Evolutionary conservation across 2,329 filamentous ascomycete genomes (phyloP).

Genomic region (Paraphaeosphaeria sporulosa): DNA sequence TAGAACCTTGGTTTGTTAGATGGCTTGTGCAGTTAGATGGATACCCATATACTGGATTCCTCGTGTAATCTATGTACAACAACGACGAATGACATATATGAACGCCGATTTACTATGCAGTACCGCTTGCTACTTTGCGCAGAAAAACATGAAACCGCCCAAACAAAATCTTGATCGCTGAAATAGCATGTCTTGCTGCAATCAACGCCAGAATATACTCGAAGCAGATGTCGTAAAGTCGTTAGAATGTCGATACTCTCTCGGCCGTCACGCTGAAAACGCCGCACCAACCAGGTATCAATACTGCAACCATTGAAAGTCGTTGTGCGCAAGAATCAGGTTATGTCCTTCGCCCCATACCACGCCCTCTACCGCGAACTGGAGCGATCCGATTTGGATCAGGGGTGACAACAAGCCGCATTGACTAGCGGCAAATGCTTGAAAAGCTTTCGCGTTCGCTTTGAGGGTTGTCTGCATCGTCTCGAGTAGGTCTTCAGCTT

Average conservation of each 20-base stretch:
- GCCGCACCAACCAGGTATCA: constrained; percentile 13
- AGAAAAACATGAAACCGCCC: background rate
- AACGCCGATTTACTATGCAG: background rate
- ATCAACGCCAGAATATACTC: background rate
- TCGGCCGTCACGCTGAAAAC: background rate
- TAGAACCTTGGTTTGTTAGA: constrained; percentile 11
- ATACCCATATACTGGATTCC: background rate
- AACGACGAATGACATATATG: background rate
- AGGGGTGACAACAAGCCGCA: constrained; percentile 35
- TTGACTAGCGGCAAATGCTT: constrained; percentile 32
- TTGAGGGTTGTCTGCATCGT: constrained; percentile 39
- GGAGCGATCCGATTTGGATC: constrained; percentile 37
- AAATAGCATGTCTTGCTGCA: background rate
- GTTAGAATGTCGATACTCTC: background rate
- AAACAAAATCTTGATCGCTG: background rate
- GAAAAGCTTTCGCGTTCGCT: constrained; percentile 35
- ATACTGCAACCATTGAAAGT: constrained; percentile 41
- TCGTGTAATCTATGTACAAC: background rate
- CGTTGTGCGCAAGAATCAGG: constrained; percentile 37
- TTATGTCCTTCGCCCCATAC: constrained; percentile 42
- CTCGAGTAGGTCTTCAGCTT: constrained; percentile 28
- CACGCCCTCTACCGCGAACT: constrained; percentile 35
- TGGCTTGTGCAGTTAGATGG: background rate
- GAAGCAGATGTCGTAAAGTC: background rate
- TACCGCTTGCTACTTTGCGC: background rate